Evolutionary conservation across 2,329 filamentous ascomycete species (phyloP), one percentile per base, ranked within the genome.

Genomic region (Colletotrichum karsti): DNA sequence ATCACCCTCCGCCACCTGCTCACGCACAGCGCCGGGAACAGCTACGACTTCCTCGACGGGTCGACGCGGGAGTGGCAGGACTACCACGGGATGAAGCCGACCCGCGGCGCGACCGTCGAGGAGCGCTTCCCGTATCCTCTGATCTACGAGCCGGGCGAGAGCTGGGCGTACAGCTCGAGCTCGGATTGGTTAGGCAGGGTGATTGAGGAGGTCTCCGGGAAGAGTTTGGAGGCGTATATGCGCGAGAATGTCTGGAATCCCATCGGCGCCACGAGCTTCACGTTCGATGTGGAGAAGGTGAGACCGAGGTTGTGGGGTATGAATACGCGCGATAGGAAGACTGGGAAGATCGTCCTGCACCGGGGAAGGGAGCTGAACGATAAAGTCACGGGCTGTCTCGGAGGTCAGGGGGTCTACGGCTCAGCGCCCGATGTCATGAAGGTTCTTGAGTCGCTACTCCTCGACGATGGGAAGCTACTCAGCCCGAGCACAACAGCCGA

Each of bases 181-280:
- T 73, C 85, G 1, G 87, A 89, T 75, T 89, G 85, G 86, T 83
- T 82, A 0, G 86, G 87, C 3, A 78, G 80, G 1, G 76, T 88
- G 1, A 78, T 89, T 1, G 86, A 88, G 70, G 76, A 80, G 0
- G 72, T 85, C 0, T 84, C 84, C 0, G 80, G 81, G 0, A 58
- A 72, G 8, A 80, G 78, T 0, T 74, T 89, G 3, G 77, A 82
- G 3, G 78, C 82, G 2, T 81, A 79, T 53, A 79, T 88, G 70
- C 75, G 82, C 10, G 70, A 81, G 58, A 77, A 82, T 51, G 81
- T 88, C 18, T 84, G 79, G 69, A 74, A 73, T 0, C 67, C 69
- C 4, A 18, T 71, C 7, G 69, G 69, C 24, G 55, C 51, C 0
- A 5, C 39, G 12, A 50, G 68, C 20, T 67, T 71, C 62, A 72